phyloP scores from a whole-genome alignment of 805 yeast genomes.

The Ogataea sp. region DNA sequence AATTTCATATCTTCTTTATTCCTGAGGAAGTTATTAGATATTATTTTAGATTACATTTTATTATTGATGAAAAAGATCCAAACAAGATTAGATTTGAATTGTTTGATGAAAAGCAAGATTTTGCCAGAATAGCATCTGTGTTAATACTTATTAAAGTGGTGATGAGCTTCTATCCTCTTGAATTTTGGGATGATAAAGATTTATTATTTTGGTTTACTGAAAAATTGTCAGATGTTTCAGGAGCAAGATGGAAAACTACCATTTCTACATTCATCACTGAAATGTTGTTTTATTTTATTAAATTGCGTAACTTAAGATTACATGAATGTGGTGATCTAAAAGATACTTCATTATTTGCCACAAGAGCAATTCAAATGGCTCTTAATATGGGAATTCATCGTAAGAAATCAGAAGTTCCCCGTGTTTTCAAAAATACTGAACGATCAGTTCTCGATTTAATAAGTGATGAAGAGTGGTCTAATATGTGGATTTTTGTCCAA shows the following conservation, averaged over 20 bases:
- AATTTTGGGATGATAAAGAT: slow-evolving; percentile 4
- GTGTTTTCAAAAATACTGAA: not conserved
- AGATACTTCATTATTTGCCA: slow-evolving; percentile 9
- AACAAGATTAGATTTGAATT: slow-evolving; percentile 7
- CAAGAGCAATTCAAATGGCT: slow-evolving; percentile 15
- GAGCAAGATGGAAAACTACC: slow-evolving; percentile 6
- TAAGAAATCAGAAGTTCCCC: slow-evolving; percentile 1
- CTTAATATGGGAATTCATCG: slow-evolving; percentile 13
- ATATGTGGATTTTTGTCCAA: slow-evolving; percentile 10
- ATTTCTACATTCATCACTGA: slow-evolving; percentile 9
- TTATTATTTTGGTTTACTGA: slow-evolving; percentile 10
- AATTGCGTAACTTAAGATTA: slow-evolving; percentile 9
- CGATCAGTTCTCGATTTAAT: slow-evolving; percentile 5
- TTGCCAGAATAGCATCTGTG: slow-evolving; percentile 14
- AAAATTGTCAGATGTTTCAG: slow-evolving; percentile 11
- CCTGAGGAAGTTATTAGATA: slow-evolving; percentile 8
- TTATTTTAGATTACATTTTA: slow-evolving; percentile 7
- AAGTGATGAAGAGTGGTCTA: slow-evolving; percentile 11
- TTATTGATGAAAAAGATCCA: slow-evolving; percentile 2
- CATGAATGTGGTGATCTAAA: slow-evolving; percentile 12
- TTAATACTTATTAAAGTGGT: slow-evolving; percentile 8
- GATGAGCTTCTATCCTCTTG: not conserved
- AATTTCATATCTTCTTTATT: slow-evolving; percentile 7
- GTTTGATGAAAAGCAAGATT: slow-evolving; percentile 10
- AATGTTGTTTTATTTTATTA: slow-evolving; percentile 5